Evolutionary conservation across 371 early-diverging fungal genomes (phyloP), one percentile per base, ranked within the genome.

Genomic region (Mortierella sp.): DNA sequence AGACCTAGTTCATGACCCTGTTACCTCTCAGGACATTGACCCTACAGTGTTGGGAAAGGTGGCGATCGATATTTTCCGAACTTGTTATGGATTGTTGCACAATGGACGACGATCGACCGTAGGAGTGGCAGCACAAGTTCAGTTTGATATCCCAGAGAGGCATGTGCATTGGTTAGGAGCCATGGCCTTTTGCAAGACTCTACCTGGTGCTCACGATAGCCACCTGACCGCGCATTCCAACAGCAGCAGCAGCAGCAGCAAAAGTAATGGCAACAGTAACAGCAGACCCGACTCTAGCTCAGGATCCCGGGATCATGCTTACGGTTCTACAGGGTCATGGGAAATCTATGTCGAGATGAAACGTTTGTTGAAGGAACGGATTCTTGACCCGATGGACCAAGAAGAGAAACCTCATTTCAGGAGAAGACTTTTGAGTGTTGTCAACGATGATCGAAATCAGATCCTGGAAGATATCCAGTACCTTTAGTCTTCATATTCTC

Each of bases 131-230:
- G 74, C 70, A 1, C 60, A 64, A 0, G 73, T 55, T 1, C 23
- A 50, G 30, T 72, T 72, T 19, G 50, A 52, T 4, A 57, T 79
- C 7, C 18, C 67, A 12, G 70, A 70, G 43, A 58, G 70, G n/a
- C 74, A 79, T 70, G 73, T 79, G 30, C 62, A 63, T 46, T 79
- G 80, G 80, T n/a, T 79, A 25, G 80, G 80, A 1, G 80, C 80
- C 1, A 51, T 19, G 15, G 80, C 80, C 1, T 79, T 79, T 53
- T 60, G 62, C 7, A 30, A 25, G 29, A 66, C 66, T 3, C 30
- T 79, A 14, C 80, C 80, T 4, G 28, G 18, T 0, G n/a, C 48
- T 9, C 46, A 14, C 2, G 12, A 68, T 0, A 68, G n/a, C n/a
- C n/a, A n/a, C n/a, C n/a, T n/a, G n/a, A n/a, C n/a, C n/a, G n/a